Evolutionary conservation across 257 asterid genomes (phyloP), one percentile per base, ranked within the genome.

Genomic region (Anisodus acutangulus): DNA sequence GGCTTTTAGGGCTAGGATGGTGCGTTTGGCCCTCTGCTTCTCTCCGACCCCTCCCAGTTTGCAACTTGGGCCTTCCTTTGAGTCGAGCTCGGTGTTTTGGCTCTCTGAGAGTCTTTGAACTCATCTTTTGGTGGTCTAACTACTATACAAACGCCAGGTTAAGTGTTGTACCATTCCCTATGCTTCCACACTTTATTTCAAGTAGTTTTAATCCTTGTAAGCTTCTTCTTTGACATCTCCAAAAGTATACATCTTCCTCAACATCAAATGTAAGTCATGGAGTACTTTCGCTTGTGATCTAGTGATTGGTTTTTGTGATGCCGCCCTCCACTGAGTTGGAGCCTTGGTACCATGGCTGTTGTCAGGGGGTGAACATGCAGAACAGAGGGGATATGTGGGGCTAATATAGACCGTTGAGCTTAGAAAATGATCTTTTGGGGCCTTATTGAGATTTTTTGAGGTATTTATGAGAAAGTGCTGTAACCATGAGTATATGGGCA

Each of bases 21-120:
- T 6, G n/a, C n/a, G 45, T 66, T 66, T 66, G 72, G 72, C 72
- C 72, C 72, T 66, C 19, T 66, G 47, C 47, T 66, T 66, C 72
- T 66, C 72, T 66, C 72, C 13, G 47, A 66, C 47, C 47, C 71
- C 41, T 66, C 72, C 72, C 47, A 35, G n/a, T 47, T 35, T 66
- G 72, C 72, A 5, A 31, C 47, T 12, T 35, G 72, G 72, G 8
- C 37, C 72, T 37, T 66, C 72, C 47, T 35, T 63, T 9, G 17
- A 12, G 47, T 66, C 47, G 4, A 66, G 72, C 72, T 35, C 9
- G 4, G 8, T 43, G 10, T 12, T 16, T 66, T 66, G 45, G 10
- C 72, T 66, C 5, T 66, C 5, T 6, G 9, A 64, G 71, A 64
- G 41, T 35, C 45, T 11, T 17, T 64, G 47, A 66, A 66, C 72